These are phyloP conservation scores for Citrus sinensis DNA, from an alignment of 345 rosid species.

Conservation along the genomic window DNA sequence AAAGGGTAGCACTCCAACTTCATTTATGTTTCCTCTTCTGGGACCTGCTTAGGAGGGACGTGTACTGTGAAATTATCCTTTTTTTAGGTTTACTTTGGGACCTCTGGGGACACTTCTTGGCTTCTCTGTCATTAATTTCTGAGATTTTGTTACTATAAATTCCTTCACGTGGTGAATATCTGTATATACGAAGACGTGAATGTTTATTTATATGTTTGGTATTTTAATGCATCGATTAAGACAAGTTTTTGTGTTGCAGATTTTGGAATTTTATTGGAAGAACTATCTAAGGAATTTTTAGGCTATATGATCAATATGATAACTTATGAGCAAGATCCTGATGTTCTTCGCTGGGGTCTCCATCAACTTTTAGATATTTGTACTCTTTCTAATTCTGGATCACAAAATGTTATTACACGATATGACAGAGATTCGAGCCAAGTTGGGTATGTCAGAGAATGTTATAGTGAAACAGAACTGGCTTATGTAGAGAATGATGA, in stretches of 20 bases:
- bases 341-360: slow-evolving; percentile 81
- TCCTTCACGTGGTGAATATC: neutral
- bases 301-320: slow-evolving; percentile 28
- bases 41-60: neutral
- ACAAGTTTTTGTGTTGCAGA: neutral
- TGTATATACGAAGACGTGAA: too few species aligned
- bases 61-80: neutral
- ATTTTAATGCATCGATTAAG: neutral
- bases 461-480: slow-evolving; percentile 32
- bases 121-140: neutral
- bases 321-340: slow-evolving; percentile 51
- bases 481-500: slow-evolving; percentile 65
- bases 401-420: slow-evolving; percentile 41
- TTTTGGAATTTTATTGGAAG: neutral
- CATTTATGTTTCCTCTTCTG: neutral
- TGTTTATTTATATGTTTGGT: too few species aligned
- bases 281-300: neutral
- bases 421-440: slow-evolving; percentile 40
- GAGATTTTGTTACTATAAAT: neutral
- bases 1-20: too few species aligned
- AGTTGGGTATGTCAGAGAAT: slow-evolving; percentile 56
- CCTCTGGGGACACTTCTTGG: neutral
- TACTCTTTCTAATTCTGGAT: slow-evolving; percentile 51
- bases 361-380: slow-evolving; percentile 53
- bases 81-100: neutral